phyloP scores from a whole-genome alignment of 495 filamentous ascomycete species.

The Usnea hakonensis region DNA sequence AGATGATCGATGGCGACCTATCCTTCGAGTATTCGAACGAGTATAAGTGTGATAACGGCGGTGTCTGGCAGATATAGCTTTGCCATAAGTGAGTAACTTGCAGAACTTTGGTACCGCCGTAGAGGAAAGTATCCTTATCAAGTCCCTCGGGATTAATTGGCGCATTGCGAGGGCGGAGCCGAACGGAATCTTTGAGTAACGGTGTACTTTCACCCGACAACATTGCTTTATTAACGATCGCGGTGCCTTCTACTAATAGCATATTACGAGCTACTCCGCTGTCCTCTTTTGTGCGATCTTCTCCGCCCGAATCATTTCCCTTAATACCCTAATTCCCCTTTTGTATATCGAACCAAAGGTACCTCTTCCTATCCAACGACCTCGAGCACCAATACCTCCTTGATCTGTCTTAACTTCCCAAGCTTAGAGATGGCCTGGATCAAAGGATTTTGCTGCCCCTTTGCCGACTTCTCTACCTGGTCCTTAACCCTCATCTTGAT shows the following conservation, averaged over 20 bases:
- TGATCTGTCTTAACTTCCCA: too few relatives aligned
- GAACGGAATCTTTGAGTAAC: conserved; percentile 89
- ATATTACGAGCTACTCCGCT: conserved; percentile 96
- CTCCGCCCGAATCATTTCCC: too few relatives aligned
- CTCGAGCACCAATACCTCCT: too few relatives aligned
- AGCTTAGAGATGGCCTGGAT: too few relatives aligned
- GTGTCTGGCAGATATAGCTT: conserved; percentile 54
- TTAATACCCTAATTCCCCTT: too few relatives aligned
- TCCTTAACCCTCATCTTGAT: too few relatives aligned
- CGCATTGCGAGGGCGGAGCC: conserved; percentile 77
- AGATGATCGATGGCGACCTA: conserved; percentile 53
- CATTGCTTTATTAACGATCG: conserved; percentile 99
- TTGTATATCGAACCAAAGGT: too few relatives aligned
- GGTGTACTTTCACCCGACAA: conserved; percentile 96
- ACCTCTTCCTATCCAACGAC: too few relatives aligned
- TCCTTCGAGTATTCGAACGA: conserved; percentile 65
- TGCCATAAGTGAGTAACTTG: conserved; percentile 85
- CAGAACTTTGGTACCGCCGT: conserved; percentile 93
- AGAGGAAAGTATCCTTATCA: conserved; percentile 94
- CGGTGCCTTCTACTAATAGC: conserved; percentile 84
- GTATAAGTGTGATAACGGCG: conserved; percentile 56
- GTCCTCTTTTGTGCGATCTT: conserved; percentile 94
- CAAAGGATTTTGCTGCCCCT: too few relatives aligned
- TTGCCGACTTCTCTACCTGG: too few relatives aligned
- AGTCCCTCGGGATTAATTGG: conserved; percentile 78